These are phyloP conservation scores for Ogataea pini DNA, from an alignment of 805 yeast species.

Conservation along the genomic window DNA sequence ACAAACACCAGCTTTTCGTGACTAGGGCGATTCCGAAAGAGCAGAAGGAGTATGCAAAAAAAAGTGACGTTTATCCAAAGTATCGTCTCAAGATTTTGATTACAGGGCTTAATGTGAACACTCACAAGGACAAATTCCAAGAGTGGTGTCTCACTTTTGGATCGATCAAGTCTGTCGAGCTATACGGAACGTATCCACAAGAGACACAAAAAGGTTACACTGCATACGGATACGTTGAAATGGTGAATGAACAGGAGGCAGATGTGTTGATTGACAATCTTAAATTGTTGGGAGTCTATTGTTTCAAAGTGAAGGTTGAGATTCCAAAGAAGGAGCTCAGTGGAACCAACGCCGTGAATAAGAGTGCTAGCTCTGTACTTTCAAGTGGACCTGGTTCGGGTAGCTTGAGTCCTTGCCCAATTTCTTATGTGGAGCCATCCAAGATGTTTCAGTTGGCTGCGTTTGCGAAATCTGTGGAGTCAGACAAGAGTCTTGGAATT, in stretches of 20 bases:
- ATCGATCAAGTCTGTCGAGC: conserved; percentile 30
- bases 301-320: conserved; percentile 34
- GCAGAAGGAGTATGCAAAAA: conserved; percentile 30
- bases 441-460: conserved; percentile 31
- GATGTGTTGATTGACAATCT: conserved; percentile 26
- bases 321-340: conserved; percentile 21
- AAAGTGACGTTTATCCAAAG: conserved; percentile 19
- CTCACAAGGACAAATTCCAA: conserved; percentile 26
- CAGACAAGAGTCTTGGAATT: conserved; percentile 19
- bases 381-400: conserved; percentile 1
- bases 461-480: conserved; percentile 28
- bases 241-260: conserved; percentile 28
- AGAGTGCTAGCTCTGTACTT: not conserved
- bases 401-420: conserved; percentile 16
- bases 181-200: conserved; percentile 26
- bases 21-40: conserved; percentile 38
- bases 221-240: conserved; percentile 36
- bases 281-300: conserved; percentile 24
- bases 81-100: conserved; percentile 30
- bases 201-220: conserved; percentile 16
- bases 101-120: conserved; percentile 27
- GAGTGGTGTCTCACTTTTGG: conserved; percentile 29
- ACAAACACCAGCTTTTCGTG: conserved; percentile 32
- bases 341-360: conserved; percentile 12
- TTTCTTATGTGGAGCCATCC: conserved; percentile 32